Evolutionary conservation across 2,329 filamentous ascomycete species (phyloP).

Genomic region (Diaporthe amygdali): DNA sequence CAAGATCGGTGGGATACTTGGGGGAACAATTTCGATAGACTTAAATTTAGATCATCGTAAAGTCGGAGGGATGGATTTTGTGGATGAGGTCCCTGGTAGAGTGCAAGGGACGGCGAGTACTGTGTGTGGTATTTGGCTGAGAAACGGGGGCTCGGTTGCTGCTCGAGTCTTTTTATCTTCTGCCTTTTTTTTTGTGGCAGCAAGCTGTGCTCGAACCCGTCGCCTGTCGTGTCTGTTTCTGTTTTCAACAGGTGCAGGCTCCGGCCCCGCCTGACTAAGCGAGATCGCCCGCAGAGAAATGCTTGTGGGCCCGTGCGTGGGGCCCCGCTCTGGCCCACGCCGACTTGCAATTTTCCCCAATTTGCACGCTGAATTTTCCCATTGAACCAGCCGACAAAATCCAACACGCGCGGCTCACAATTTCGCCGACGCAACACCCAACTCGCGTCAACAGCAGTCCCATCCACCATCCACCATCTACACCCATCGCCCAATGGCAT

Average conservation of each 20-base stretch:
- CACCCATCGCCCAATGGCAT: conserved; percentile 22
- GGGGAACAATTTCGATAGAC: too few relatives aligned
- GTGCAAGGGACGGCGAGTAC: too few relatives aligned
- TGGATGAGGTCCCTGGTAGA: too few relatives aligned
- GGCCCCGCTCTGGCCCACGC: background rate
- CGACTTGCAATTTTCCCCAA: conserved; percentile 7
- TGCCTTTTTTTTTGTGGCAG: too few relatives aligned
- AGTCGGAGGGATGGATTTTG: too few relatives aligned
- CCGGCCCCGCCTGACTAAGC: background rate
- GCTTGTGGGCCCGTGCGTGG: background rate
- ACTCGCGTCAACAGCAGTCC: background rate
- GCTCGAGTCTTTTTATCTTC: background rate
- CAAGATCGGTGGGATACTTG: too few relatives aligned
- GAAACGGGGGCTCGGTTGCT: background rate
- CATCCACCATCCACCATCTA: conserved; percentile 6
- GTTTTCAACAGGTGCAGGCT: background rate
- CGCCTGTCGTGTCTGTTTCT: background rate
- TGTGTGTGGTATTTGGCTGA: background rate
- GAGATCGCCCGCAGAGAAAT: background rate
- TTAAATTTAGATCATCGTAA: too few relatives aligned
- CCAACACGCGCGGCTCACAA: background rate
- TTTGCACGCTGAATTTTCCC: conserved; percentile 21
- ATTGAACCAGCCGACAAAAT: conserved; percentile 21
- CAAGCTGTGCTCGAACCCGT: background rate
- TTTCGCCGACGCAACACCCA: conserved; percentile 1